phyloP scores from a whole-genome alignment of 805 yeast genomes.

The Yarrowia divulgata region DNA sequence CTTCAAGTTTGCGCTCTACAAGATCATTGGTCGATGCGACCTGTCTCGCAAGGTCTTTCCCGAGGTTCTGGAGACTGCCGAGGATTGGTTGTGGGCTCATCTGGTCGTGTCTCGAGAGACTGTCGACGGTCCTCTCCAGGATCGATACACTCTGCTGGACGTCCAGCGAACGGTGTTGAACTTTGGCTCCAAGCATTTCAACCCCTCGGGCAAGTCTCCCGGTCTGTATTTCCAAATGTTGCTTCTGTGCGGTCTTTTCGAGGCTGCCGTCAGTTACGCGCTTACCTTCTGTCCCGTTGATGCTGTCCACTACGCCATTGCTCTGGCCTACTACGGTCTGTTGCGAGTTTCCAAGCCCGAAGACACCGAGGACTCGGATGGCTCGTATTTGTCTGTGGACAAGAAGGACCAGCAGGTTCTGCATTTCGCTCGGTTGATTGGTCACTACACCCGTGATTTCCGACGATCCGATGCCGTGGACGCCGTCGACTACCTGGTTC shows the following conservation, averaged over 20 bases:
- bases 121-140: constrained; percentile 61
- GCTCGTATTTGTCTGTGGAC: constrained; percentile 49
- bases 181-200: constrained; percentile 76
- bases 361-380: constrained; percentile 48
- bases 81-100: constrained; percentile 98
- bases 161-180: constrained; percentile 74
- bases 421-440: constrained; percentile 68
- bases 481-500: constrained; percentile 86
- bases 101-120: constrained; percentile 73
- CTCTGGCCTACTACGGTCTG: constrained; percentile 74
- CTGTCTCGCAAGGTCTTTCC: constrained; percentile 68
- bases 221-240: constrained; percentile 78
- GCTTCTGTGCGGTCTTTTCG: constrained; percentile 79
- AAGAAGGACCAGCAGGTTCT: constrained; percentile 51
- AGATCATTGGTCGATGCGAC: constrained; percentile 90
- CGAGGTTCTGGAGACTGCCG: constrained; percentile 79
- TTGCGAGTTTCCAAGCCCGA: constrained; percentile 57
- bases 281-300: constrained; percentile 75
- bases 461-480: constrained; percentile 85
- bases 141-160: constrained; percentile 73
- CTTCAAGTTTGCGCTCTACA: constrained; percentile 86
- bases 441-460: constrained; percentile 82
- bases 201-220: constrained; percentile 64
- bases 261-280: constrained; percentile 73
- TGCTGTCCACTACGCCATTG: constrained; percentile 88